Conservation (phyloP, 768 basidiomycete genomes). For the Plicaturopsis crispa region DNA sequence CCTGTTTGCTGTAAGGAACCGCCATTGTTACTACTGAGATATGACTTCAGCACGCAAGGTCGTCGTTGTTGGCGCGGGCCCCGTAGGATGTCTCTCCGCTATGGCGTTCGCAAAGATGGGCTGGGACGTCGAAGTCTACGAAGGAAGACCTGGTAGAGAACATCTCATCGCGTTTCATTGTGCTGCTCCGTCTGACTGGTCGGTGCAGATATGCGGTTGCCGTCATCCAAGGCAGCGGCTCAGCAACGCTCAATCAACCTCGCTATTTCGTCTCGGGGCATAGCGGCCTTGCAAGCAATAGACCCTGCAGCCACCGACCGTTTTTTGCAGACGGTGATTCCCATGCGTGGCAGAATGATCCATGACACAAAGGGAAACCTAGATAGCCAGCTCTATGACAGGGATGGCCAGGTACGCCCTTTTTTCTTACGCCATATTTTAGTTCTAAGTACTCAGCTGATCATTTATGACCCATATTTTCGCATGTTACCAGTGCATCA, state of each 20-base stretch:
- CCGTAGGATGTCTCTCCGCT: constrained; percentile 90
- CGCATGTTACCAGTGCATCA: constrained; percentile 62
- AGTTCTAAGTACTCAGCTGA: constrained; percentile 6
- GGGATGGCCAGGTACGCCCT: constrained; percentile 69
- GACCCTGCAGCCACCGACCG: constrained; percentile 62
- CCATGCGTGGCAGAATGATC: constrained; percentile 95
- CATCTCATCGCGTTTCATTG: constrained; percentile 9
- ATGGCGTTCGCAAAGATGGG: constrained; percentile 80
- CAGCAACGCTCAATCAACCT: constrained; percentile 92
- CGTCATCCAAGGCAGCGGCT: constrained; percentile 53
- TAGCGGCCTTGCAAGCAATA: constrained; percentile 79
- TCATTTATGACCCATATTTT: constrained; percentile 16
- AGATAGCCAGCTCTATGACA: constrained; percentile 85
- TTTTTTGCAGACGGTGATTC: constrained; percentile 76
- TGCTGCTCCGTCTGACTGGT: constrained; percentile 5
- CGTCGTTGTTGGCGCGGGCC: constrained; percentile 82
- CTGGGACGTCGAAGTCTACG: constrained; percentile 77
- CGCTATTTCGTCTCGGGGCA: constrained; percentile 89
- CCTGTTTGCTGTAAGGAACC: too few species aligned
- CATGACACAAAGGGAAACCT: constrained; percentile 66
- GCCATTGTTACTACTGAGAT: too few species aligned
- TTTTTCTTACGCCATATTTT: constrained; percentile 11
- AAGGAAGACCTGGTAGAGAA: constrained; percentile 61
- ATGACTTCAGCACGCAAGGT: constrained; percentile 33
- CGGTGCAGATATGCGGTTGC: constrained; percentile 61